phyloP scores from a whole-genome alignment of 768 basidiomycete species.

The Pleurotus sapidus region DNA sequence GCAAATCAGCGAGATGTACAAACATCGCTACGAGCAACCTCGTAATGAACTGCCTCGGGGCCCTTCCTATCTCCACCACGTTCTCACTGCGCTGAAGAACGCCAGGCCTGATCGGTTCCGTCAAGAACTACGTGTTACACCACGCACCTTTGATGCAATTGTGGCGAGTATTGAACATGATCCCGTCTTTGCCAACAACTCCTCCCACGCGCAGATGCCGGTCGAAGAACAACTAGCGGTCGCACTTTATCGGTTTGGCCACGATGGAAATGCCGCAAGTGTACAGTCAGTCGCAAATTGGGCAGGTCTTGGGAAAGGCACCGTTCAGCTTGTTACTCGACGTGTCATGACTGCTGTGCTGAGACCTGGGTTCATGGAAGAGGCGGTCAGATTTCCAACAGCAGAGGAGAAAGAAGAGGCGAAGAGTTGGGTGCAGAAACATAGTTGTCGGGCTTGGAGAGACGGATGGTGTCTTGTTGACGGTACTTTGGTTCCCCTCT shows the following conservation, averaged over 20 bases:
- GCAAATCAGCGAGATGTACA: constrained; percentile 13
- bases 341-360: constrained; percentile 29
- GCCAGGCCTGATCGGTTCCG: constrained; percentile 25
- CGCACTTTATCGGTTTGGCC: constrained; percentile 35
- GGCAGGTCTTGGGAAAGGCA: constrained; percentile 33
- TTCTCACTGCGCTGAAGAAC: constrained; percentile 18
- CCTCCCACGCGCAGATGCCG: constrained; percentile 22
- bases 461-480: constrained; percentile 35
- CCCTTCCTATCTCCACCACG: constrained; percentile 11
- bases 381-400: constrained; percentile 24
- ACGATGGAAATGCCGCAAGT: constrained; percentile 33
- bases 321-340: constrained; percentile 21
- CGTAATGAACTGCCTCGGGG: constrained; percentile 12
- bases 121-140: constrained; percentile 23
- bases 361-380: constrained; percentile 17
- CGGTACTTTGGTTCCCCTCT: constrained; percentile 34
- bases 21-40: constrained; percentile 13
- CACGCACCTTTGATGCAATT: constrained; percentile 31
- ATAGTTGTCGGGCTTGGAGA: constrained; percentile 30
- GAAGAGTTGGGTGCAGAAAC: constrained; percentile 32
- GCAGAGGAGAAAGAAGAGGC: constrained; percentile 31
- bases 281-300: constrained; percentile 30
- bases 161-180: constrained; percentile 16
- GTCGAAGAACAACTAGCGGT: constrained; percentile 33
- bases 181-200: constrained; percentile 24